Percentiles rank a stretch among this genome's conserved stretches.
phyloP scores from a whole-genome alignment of 2,329 filamentous ascomycete species.

The Ceratocystis destructans region DNA sequence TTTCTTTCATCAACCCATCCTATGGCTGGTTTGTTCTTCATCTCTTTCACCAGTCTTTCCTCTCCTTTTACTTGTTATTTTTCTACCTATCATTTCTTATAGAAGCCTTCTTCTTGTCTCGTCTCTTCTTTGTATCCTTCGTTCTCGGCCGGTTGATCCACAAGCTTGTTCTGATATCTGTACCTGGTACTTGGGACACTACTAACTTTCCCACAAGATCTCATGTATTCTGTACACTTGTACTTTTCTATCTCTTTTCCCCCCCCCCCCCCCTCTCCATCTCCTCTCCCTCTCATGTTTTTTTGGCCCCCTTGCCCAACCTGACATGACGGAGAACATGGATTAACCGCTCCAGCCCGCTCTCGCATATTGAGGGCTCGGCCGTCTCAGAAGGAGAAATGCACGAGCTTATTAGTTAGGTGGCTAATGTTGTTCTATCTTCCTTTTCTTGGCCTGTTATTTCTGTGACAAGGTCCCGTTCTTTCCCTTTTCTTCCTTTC shows the following conservation, averaged over 20 bases:
- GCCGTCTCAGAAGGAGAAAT: not conserved
- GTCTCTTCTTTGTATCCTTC: not conserved
- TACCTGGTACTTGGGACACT: constrained; percentile 3
- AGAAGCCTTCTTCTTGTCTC: not conserved
- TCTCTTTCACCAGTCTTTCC: not conserved
- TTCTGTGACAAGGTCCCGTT: not conserved
- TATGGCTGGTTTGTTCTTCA: not conserved
- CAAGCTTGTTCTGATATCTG: not conserved
- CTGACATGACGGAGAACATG: constrained; percentile 5
- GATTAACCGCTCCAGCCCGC: constrained; percentile 3
- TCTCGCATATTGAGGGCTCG: constrained; percentile 1
- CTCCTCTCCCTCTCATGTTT: too few species aligned
- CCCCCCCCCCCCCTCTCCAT: not conserved
- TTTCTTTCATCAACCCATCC: not conserved
- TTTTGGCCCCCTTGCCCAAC: not conserved
- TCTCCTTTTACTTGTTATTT: not conserved
- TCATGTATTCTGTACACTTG: not conserved
- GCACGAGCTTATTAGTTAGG: not conserved
- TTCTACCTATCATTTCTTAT: not conserved
- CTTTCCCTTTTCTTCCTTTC: not conserved
- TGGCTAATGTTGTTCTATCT: not conserved
- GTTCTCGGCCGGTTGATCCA: not conserved
- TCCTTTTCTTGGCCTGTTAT: not conserved
- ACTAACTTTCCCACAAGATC: not conserved
- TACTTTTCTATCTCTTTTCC: too few species aligned